Evolutionary conservation across 1,284 basidiomycete genomes (phyloP).

Genomic region (Apiotrichum gamsii): DNA sequence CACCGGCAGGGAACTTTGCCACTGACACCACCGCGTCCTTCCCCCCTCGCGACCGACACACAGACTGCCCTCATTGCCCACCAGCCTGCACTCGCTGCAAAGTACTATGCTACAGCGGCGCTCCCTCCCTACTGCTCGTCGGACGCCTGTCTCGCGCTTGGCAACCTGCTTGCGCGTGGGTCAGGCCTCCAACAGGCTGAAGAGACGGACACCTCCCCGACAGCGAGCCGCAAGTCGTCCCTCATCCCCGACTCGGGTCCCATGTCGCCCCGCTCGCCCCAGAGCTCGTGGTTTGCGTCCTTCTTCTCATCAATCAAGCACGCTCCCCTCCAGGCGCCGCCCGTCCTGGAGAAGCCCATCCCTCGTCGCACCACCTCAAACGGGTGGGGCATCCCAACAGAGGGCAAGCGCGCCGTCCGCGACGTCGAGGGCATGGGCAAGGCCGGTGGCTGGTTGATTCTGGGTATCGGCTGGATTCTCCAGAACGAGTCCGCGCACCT

Average conservation of each 20-base stretch:
- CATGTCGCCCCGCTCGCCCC: slow-evolving; percentile 3
- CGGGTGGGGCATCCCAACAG: slow-evolving; percentile 37
- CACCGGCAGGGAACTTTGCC: not conserved
- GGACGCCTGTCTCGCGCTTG: slow-evolving; percentile 37
- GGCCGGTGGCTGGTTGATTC: slow-evolving; percentile 39
- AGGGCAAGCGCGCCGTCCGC: slow-evolving; percentile 37
- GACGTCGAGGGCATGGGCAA: slow-evolving; percentile 41
- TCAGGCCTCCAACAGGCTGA: slow-evolving; percentile 22
- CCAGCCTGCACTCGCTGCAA: slow-evolving; percentile 32
- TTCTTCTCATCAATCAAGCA: slow-evolving; percentile 14
- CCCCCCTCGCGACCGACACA: no score
- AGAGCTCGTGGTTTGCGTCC: slow-evolving; percentile 15
- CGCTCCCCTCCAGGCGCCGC: not conserved
- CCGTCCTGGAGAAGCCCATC: not conserved
- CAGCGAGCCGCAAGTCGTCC: not conserved
- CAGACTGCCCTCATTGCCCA: slow-evolving; percentile 41
- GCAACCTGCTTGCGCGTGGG: slow-evolving; percentile 37
- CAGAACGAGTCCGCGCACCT: slow-evolving; percentile 26
- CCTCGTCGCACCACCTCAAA: slow-evolving; percentile 3
- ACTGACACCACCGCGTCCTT: not conserved
- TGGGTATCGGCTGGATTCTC: slow-evolving; percentile 38
- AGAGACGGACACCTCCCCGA: slow-evolving; percentile 2
- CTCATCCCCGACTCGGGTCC: not conserved
- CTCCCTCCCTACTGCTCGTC: slow-evolving; percentile 36
- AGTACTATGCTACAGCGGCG: slow-evolving; percentile 35